Evolutionary conservation across 2,329 filamentous ascomycete species (phyloP).

Genomic region (Trichoderma sp.): DNA sequence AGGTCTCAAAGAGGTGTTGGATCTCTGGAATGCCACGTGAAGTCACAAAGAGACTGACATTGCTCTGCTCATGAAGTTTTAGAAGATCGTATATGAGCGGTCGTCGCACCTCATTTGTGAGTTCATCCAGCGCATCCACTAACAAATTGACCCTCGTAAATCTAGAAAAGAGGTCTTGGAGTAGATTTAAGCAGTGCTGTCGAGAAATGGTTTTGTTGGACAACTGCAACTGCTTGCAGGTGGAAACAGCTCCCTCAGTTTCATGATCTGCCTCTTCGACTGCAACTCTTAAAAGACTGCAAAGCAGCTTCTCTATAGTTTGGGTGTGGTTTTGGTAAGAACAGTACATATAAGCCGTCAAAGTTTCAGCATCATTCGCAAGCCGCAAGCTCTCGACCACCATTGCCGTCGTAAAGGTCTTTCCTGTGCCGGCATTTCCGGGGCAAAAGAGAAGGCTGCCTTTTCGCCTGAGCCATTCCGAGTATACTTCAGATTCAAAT

Average conservation of each 20-base stretch:
- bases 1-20: not conserved
- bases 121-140: not conserved
- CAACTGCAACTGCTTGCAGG: not conserved
- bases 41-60: not conserved
- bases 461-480: not conserved
- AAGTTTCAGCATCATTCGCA: not conserved
- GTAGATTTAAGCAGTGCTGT: not conserved
- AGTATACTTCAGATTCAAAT: not conserved
- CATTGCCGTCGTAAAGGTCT: not conserved
- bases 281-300: not conserved
- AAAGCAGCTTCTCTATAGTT: not conserved
- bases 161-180: not conserved
- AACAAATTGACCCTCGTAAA: not conserved
- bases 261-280: not conserved
- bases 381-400: not conserved
- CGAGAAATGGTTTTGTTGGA: not conserved
- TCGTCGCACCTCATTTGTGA: not conserved
- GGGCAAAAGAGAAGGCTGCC: not conserved
- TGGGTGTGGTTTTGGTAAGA: not conserved
- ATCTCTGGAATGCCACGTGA: not conserved
- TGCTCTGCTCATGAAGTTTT: fast-evolving
- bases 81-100: not conserved
- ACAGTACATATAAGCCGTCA: not conserved
- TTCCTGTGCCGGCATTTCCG: not conserved
- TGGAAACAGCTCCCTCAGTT: not conserved